Conservation (phyloP, 1,284 basidiomycete species). For the Cutaneotrichosporon cavernicola region DNA sequence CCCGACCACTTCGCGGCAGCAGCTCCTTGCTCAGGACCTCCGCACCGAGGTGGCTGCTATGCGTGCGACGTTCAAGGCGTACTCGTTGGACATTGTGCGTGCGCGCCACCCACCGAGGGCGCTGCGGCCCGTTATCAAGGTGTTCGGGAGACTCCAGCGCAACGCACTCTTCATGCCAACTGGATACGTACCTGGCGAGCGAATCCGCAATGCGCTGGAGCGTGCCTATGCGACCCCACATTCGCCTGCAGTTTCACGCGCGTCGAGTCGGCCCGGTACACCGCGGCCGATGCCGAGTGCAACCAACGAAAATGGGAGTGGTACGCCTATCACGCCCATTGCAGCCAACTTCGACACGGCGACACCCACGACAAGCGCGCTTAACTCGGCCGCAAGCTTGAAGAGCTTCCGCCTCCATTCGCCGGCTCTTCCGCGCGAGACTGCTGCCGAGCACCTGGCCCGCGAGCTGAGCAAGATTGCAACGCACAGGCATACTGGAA, state of each 20-base stretch:
- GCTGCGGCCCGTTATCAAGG: slow-evolving; percentile 30
- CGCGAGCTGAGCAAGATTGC: slow-evolving; percentile 18
- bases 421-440: neutral
- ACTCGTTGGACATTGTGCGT: slow-evolving; percentile 32
- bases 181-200: slow-evolving; percentile 45
- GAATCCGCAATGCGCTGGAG: slow-evolving; percentile 42
- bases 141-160: slow-evolving; percentile 34
- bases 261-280: neutral
- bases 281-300: neutral
- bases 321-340: neutral
- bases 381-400: neutral
- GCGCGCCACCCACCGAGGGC: slow-evolving; percentile 22
- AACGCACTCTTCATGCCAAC: slow-evolving; percentile 45
- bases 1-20: slow-evolving; percentile 22
- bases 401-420: slow-evolving; percentile 2
- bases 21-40: slow-evolving; percentile 31
- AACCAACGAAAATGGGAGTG: too few species aligned
- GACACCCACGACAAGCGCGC: neutral
- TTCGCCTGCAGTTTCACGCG: neutral
- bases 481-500: slow-evolving; percentile 10
- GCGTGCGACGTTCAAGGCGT: slow-evolving; percentile 24
- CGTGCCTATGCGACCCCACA: slow-evolving; percentile 25
- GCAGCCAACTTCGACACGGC: neutral
- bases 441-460: slow-evolving; percentile 12
- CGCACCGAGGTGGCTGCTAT: slow-evolving; percentile 25